Evolutionary conservation across 306 rosid genomes (phyloP).

Genomic region (Ochetophila trinervis): DNA sequence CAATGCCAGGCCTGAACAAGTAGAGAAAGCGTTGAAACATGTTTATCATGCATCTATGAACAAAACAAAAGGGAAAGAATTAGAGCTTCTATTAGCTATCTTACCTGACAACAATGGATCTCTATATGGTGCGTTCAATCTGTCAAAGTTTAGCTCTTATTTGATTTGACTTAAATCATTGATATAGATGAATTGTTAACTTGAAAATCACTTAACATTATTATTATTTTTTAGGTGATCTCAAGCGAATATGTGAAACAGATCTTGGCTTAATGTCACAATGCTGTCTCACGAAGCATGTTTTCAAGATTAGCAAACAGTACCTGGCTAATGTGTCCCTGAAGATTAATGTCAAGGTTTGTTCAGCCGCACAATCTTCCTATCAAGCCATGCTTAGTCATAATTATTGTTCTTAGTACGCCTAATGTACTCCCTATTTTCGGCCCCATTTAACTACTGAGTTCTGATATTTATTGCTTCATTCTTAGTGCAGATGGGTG

Average conservation of each 20-base stretch:
- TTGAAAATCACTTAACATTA: conserved; percentile 4
- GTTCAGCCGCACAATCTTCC: conserved; percentile 13
- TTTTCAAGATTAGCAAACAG: conserved; percentile 83
- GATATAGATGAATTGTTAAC: conserved; percentile 5
- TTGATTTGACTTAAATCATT: not conserved
- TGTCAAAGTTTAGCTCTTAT: not conserved
- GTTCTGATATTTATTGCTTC: not conserved
- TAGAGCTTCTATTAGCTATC: conserved; percentile 78
- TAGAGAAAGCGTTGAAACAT: conserved; percentile 86
- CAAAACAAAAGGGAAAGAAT: conserved; percentile 84
- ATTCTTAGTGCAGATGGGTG: conserved; percentile 76
- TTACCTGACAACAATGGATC: conserved; percentile 93
- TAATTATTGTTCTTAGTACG: not conserved
- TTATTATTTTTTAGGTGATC: conserved; percentile 63
- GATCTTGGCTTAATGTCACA: conserved; percentile 88
- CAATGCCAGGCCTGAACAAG: conserved; percentile 87
- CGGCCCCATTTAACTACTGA: not conserved
- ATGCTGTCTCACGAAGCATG: conserved; percentile 91
- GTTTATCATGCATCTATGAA: conserved; percentile 71
- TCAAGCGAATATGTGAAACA: conserved; percentile 90
- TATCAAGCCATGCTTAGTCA: not conserved
- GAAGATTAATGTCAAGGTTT: conserved; percentile 93
- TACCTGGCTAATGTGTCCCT: conserved; percentile 88
- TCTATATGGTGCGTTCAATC: conserved; percentile 54
- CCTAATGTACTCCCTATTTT: too few relatives aligned